Base-by-base conservation (phyloP, 2,329 filamentous ascomycete species). In the Cercospora sp. region DNA sequence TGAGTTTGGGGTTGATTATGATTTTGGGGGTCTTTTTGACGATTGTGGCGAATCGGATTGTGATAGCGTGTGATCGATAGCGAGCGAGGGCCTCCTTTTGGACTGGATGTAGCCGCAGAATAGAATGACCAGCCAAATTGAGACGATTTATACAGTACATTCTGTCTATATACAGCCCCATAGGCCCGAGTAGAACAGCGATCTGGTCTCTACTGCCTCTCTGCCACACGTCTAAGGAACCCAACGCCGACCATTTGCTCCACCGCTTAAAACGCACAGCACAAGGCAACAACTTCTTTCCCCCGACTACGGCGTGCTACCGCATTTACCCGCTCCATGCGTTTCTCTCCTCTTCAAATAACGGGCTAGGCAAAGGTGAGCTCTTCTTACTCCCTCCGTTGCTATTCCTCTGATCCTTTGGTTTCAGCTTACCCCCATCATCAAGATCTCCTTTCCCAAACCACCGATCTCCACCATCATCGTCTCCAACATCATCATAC, bases 341-440 rank as follows among this genome's bases (percentile, higher is more conserved):
- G 45, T 72, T 72, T 53, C 74, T 71, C 57, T 76, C 74, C 53
- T 75, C 73, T 28, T 76, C 74, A 55, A 74, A 74, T 12, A 73
- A 65, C n/a, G 71, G 71, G 33, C 71, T 73, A 5, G 71, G 66
- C 33, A 65, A 30, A 23, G 67, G 63, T 20, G 45, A 59, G 33
- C 42, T 68, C 42, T 63, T 31, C 45, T 57, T 55, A 28, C 65
- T 65, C 16, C 31, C 48, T 5, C 48, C 55, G 7, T 59, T 36
- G 3, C 30, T 69, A 18, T 62, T 60, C 26, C 58, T 65, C 13
- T 63, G 55, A 23, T 64, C 66, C n/a, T 59, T 53, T 2, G 65
- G 60, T 42, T 64, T 53, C 5, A 67, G 36, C 53, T 58, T 60
- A 2, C 69, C 30, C 5, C 33, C 23, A 13, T 64, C 57, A 55